Conservation (phyloP, 1,284 basidiomycete species). For the Sporisorium sorghi region DNA sequence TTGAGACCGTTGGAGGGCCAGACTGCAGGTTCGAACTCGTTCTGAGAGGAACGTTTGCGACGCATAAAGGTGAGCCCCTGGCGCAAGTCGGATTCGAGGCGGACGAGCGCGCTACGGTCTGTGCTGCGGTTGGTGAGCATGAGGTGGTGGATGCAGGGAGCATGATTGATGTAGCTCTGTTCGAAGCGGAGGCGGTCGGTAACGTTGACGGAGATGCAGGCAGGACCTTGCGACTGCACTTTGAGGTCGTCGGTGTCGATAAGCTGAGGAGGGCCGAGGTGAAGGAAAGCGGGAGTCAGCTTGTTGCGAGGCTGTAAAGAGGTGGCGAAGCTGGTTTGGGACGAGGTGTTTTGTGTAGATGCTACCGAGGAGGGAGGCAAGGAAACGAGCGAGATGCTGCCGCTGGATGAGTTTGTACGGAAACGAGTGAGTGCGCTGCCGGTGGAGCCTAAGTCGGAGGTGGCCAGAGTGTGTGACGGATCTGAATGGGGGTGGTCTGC, state of each 20-base stretch:
- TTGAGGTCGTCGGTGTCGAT: conserved; percentile 29
- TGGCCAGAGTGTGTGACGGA: conserved; percentile 6
- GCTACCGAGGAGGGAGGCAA: conserved; percentile 39
- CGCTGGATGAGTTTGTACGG: conserved; percentile 45
- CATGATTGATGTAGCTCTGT: conserved; percentile 62
- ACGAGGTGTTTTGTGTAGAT: conserved; percentile 40
- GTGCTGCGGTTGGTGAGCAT: conserved; percentile 45
- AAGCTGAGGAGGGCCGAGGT: conserved; percentile 37
- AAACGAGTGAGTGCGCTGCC: conserved; percentile 28
- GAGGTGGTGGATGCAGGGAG: conserved; percentile 53
- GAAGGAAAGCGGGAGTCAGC: conserved; percentile 14
- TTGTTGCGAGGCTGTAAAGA: conserved; percentile 25
- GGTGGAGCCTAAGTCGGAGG: conserved; percentile 23
- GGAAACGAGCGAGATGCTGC: conserved; percentile 43
- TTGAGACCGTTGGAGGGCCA: conserved; percentile 61
- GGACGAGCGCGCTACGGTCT: conserved; percentile 47
- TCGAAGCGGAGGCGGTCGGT: conserved; percentile 48
- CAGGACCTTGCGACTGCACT: conserved; percentile 38
- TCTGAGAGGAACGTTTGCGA: conserved; percentile 48
- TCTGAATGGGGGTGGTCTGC: conserved; percentile 7
- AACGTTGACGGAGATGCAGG: conserved; percentile 35
- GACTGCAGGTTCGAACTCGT: conserved; percentile 40
- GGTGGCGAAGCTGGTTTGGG: conserved; percentile 37
- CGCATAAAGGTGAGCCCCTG: conserved; percentile 57
- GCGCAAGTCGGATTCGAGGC: conserved; percentile 57